Base-by-base conservation (phyloP, 2,329 filamentous ascomycete genomes). In the Ophiostoma piceae region DNA sequence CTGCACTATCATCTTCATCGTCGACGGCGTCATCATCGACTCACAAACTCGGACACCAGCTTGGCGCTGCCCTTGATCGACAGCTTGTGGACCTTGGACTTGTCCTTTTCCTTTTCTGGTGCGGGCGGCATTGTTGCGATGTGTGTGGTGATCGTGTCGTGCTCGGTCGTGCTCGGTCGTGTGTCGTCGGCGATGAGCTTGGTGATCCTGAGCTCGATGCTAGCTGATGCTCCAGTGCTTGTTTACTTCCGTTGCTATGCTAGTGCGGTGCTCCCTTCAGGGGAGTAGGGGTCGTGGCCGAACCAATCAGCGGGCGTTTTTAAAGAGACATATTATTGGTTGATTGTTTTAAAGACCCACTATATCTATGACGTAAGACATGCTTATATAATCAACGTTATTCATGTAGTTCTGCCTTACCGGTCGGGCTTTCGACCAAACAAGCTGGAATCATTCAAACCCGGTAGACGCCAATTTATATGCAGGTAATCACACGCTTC, bases 41-140 rank as follows among this genome's bases (percentile, higher is more conserved):
- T 79, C 83, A 96, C 93, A 79, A 99, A 99, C 83, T 99, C 95
- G 64, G 94, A 91, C 71, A 98, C 93, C 51, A 96, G 87, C 80
- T 94, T 96, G 54, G 92, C 88, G 75, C 82, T 87, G 81, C 91
- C 92, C 80, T 93, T 94, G 73, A 97, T 84, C 51, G 94, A 92
- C 73, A 99, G 87, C 84, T 97, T 98, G 83, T 99, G 95, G 72
- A 93, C 88, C 81, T 97, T 97, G 75, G 92, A 92, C 77, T 93
- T 93, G 76, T 89, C 86, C 79, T 87, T 88, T 67, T 84, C 81
- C 68, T 79, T 79, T 66, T 72, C 70, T 57, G 65, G 26, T 11
- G 39, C 41, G 19, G 74, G 72, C 47, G 73, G 71, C 73, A 74
- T 74, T 32, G 14, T 29, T 64, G 16, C 29, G 22, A 14, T 32